Conservation (phyloP, 129 eudicot genomes). For the Centella asiatica region DNA sequence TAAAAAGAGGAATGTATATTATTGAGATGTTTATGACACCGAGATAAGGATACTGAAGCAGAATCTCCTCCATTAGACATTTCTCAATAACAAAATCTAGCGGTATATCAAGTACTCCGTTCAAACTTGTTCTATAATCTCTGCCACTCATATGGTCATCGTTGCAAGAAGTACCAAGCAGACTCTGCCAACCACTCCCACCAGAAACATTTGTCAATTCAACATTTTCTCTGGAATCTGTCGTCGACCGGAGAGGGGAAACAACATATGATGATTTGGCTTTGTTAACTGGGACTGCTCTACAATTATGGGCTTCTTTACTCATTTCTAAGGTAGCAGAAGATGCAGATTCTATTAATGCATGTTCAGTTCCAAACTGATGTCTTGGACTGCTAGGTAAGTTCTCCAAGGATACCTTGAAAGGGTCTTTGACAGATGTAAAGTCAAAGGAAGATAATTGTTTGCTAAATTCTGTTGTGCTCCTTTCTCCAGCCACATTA, state of each 20-base stretch:
- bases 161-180: conserved; percentile 46
- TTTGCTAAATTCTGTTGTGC: conserved; percentile 20
- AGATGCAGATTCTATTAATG: conserved; percentile 18
- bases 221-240: conserved; percentile 18
- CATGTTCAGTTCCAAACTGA: conserved; percentile 17
- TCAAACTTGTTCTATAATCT: conserved; percentile 28
- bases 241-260: conserved; percentile 17
- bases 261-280: conserved; percentile 12
- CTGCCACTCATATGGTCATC: conserved; percentile 10
- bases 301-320: conserved; percentile 17
- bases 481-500: conserved; percentile 29
- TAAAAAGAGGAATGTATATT: conserved; percentile 6
- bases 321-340: conserved; percentile 15
- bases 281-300: conserved; percentile 15
- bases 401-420: conserved; percentile 28
- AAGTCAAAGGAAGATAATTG: conserved; percentile 55
- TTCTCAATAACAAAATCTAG: conserved; percentile 79
- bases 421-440: conserved; percentile 49
- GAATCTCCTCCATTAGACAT: conserved; percentile 77
- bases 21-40: conserved; percentile 3
- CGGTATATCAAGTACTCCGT: conserved; percentile 52
- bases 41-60: conserved; percentile 80
- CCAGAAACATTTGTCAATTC: conserved; percentile 32
- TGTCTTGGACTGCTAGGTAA: conserved; percentile 21
- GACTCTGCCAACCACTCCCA: conserved; percentile 75